Evolutionary conservation across 805 yeast genomes (phyloP).

Genomic region (Ogataea pini): DNA sequence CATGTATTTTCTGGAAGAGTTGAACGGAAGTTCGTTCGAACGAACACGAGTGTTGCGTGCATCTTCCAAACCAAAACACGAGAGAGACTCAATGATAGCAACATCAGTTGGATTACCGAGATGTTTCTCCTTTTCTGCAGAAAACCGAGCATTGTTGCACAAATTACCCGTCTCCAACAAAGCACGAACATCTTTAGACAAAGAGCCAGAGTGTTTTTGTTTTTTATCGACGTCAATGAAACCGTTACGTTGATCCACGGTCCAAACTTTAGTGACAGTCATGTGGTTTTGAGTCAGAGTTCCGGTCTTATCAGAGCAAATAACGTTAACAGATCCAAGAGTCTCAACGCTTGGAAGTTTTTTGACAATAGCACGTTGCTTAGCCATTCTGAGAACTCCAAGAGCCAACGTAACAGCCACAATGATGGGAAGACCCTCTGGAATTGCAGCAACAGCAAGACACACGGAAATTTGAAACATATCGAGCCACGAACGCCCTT

Average conservation of each 20-base stretch:
- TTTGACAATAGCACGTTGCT: constrained; percentile 88
- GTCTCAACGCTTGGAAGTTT: constrained; percentile 95
- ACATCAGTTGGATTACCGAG: constrained; percentile 95
- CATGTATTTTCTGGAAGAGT: constrained; percentile 84
- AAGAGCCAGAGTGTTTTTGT: constrained; percentile 41
- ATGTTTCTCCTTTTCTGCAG: constrained; percentile 65
- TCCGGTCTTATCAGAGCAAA: constrained; percentile 90
- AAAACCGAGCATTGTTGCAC: constrained; percentile 74
- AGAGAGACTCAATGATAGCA: constrained; percentile 77
- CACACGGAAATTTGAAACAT: constrained; percentile 98
- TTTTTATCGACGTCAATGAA: constrained; percentile 46
- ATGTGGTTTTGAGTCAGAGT: constrained; percentile 88
- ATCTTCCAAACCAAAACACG: constrained; percentile 73
- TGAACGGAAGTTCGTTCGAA: constrained; percentile 77
- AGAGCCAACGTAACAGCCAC: constrained; percentile 96
- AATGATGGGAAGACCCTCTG: constrained; percentile 97
- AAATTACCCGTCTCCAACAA: constrained; percentile 66
- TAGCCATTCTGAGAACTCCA: constrained; percentile 96
- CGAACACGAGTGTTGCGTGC: constrained; percentile 60
- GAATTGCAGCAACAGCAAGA: constrained; percentile 98
- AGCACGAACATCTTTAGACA: constrained; percentile 55
- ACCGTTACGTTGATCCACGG: constrained; percentile 54
- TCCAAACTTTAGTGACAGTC: constrained; percentile 86
- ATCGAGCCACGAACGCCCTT: constrained; percentile 94
- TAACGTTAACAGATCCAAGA: constrained; percentile 89